These are phyloP conservation scores for Schizosaccharomyces versatilis DNA, from an alignment of 1,139 yeast species.

Conservation along the genomic window DNA sequence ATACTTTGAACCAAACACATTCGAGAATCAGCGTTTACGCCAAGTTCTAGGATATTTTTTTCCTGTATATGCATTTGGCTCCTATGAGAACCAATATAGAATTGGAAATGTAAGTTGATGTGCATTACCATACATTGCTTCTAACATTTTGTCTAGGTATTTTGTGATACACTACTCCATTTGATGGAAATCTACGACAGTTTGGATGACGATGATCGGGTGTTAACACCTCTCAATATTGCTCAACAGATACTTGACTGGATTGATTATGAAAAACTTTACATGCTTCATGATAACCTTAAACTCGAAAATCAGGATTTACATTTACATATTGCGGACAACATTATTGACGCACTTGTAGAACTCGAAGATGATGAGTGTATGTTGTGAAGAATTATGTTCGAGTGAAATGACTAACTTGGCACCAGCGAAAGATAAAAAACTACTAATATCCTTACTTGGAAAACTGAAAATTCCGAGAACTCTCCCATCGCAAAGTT, in stretches of 20 bases:
- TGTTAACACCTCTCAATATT: slow-evolving; percentile 35
- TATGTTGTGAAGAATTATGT: background rate
- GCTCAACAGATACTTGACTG: slow-evolving; percentile 59
- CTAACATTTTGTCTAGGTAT: background rate
- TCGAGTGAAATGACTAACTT: background rate
- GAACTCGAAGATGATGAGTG: background rate
- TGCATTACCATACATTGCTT: background rate
- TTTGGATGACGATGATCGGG: slow-evolving; percentile 21
- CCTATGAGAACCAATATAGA: slow-evolving; percentile 45
- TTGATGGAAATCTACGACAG: slow-evolving; percentile 20
- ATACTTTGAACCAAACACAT: slow-evolving; percentile 50
- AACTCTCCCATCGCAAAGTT: background rate
- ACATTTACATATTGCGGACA: background rate
- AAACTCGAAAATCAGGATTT: background rate
- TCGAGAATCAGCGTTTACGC: slow-evolving; percentile 41
- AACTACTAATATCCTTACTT: background rate
- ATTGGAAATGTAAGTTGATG: slow-evolving; percentile 24
- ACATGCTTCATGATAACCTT: background rate
- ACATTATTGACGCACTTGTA: background rate
- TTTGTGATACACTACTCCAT: background rate
- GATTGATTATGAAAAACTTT: slow-evolving; percentile 57
- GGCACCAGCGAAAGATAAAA: background rate
- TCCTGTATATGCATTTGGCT: slow-evolving; percentile 76
- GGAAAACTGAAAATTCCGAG: background rate
- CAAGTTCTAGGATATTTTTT: slow-evolving; percentile 75